Evolutionary conservation across 78 protist species (phyloP).

Genomic region (Polysphondylium violaceum): DNA sequence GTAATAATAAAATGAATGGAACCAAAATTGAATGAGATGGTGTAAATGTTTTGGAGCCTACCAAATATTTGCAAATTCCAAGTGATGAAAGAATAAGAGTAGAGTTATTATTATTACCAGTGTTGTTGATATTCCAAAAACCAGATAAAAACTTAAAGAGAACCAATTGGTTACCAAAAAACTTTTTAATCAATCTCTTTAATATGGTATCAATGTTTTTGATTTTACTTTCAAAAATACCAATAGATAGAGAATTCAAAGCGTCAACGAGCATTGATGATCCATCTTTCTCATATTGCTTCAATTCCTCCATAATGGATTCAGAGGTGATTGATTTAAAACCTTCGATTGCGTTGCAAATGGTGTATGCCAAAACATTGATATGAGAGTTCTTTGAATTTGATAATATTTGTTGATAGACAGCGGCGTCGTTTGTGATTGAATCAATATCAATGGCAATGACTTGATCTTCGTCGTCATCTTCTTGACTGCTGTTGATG

Average conservation of each 20-base stretch:
- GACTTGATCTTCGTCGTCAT: background rate
- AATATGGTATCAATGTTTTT: constrained; percentile 2
- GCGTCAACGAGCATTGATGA: no score
- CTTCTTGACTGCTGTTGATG: background rate
- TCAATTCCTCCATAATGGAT: constrained; percentile 12
- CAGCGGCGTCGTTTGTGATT: background rate
- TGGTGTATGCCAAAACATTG: background rate
- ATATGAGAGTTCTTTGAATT: background rate
- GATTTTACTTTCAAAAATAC: constrained; percentile 12
- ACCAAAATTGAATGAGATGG: background rate
- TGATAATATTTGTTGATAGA: background rate
- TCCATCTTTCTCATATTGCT: no score
- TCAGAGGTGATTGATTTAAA: constrained; percentile 5
- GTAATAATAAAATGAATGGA: constrained; percentile 12
- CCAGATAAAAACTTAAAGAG: constrained; percentile 40
- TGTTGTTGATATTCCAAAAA: background rate
- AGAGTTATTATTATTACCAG: background rate
- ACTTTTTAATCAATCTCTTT: constrained; percentile 4
- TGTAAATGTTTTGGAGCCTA: constrained; percentile 9
- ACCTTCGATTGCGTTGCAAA: background rate
- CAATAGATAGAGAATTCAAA: no score
- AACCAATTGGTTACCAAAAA: constrained; percentile 8
- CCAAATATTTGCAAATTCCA: background rate
- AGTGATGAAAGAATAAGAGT: background rate
- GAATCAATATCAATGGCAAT: background rate